Evolutionary conservation across 768 basidiomycete genomes (phyloP).

Genomic region (Thelephora ganbajun): DNA sequence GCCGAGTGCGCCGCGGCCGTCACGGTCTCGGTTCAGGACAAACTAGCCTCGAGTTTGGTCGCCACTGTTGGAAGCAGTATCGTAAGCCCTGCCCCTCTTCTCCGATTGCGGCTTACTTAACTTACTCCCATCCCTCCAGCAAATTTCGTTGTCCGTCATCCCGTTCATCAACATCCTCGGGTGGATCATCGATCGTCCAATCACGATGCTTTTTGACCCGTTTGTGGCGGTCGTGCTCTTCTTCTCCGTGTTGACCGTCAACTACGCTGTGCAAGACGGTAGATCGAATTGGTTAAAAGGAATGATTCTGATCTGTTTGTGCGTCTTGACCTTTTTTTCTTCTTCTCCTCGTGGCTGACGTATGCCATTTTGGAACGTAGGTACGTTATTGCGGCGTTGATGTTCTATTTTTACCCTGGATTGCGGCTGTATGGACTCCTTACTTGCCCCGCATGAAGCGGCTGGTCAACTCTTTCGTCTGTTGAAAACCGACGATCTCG

Average conservation of each 20-base stretch:
- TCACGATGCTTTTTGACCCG: constrained; percentile 77
- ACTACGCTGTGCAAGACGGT: constrained; percentile 69
- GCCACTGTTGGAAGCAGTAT: constrained; percentile 85
- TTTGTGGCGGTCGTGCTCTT: constrained; percentile 66
- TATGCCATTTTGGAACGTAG: constrained; percentile 31
- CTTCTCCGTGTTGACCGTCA: constrained; percentile 62
- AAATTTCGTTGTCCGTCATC: constrained; percentile 78
- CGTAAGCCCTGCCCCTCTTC: constrained; percentile 31
- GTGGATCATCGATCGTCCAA: constrained; percentile 72
- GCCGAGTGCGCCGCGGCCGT: constrained; percentile 91
- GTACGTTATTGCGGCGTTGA: constrained; percentile 57
- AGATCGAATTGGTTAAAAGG: constrained; percentile 82
- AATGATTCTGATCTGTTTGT: constrained; percentile 51
- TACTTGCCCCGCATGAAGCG: too few relatives aligned
- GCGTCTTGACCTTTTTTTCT: constrained; percentile 2
- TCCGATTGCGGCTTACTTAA: not conserved
- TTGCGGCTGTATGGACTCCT: not conserved
- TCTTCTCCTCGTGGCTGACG: not conserved
- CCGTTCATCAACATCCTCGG: constrained; percentile 69
- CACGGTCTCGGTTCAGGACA: constrained; percentile 81
- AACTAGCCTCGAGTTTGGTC: constrained; percentile 74
- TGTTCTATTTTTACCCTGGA: constrained; percentile 49
- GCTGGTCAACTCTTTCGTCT: too few relatives aligned
- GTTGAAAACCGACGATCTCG: too few relatives aligned
- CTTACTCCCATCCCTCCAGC: constrained; percentile 26